Base-by-base conservation (phyloP, 2,329 filamentous ascomycete species). In the Biscogniauxia marginata region DNA sequence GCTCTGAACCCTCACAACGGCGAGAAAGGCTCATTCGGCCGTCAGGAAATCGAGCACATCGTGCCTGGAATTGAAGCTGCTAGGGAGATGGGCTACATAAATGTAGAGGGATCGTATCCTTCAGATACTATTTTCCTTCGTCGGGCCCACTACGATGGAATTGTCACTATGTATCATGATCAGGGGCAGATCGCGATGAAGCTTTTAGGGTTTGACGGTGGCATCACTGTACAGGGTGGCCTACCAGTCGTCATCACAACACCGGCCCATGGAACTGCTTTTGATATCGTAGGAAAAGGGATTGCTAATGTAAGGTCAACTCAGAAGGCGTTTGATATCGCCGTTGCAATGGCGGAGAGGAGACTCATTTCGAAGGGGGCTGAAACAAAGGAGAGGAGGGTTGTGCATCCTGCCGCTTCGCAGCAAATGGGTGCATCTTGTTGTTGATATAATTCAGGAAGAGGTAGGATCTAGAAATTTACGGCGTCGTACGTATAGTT, bases 81-180 rank as follows among this genome's bases (percentile, higher is more conserved):
- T 1, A 59, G 56, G 3, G 57, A 51, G 23, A 50, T 53, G 24
- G 71, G 69, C 9, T 69, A 73, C 9, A 34, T 11, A 34, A 57
- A 70, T 24, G 70, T 64, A 1, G 53, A 66, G 23, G 70, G 70
- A 0, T 69, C 70, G 1, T 73, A 68, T 55, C 71, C 71, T 2
- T 69, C 63, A 54, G 71, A 71, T 57, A 73, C 70, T 22, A 71
- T 73, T 53, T 73, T 73, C 54, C 58, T 73, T 8, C 66, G 67
- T 55, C 61, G 71, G 22, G 52, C 62, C 21, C 58, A 65, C 18
- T 73, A 67, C 50, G 70, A 73, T 54, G 70, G 65, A n/a, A 70
- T 73, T 22, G 63, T 72, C 24, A 70, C 70, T 46, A 72, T 73
- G 70, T 73, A 72, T 52, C 70, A 73, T 59, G 70, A 73, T 55